These are phyloP conservation scores for Phyllosticta citriasiana DNA, from an alignment of 2,329 filamentous ascomycete genomes.

Conservation along the genomic window DNA sequence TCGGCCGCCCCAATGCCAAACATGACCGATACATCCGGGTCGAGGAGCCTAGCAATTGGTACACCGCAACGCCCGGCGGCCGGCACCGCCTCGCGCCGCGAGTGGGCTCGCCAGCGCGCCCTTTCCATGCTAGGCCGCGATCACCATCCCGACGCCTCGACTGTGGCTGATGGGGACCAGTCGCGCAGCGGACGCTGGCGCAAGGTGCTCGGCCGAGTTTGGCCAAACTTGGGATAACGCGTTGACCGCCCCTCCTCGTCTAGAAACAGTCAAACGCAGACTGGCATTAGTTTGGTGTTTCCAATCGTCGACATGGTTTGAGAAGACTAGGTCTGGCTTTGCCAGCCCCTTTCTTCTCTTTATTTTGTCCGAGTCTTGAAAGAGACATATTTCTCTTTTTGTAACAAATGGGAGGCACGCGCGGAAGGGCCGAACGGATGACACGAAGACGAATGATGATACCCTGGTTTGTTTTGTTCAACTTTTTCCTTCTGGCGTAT, in stretches of 20 bases:
- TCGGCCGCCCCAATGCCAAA: conserved; percentile 4
- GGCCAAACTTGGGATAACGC: conserved; percentile 20
- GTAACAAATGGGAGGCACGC: not conserved
- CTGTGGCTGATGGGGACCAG: conserved; percentile 19
- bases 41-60: conserved; percentile 6
- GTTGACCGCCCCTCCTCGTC: not conserved
- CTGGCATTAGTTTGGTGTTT: not conserved
- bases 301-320: too few relatives aligned
- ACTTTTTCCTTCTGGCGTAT: not conserved
- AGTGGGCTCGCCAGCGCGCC: conserved; percentile 38
- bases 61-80: conserved; percentile 1
- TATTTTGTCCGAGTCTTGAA: too few relatives aligned
- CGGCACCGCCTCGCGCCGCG: conserved; percentile 22
- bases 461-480: not conserved
- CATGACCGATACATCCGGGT: conserved; percentile 12
- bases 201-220: conserved; percentile 22
- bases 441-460: not conserved
- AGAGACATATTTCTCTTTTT: not conserved
- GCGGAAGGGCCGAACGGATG: not conserved
- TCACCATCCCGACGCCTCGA: conserved; percentile 13
- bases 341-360: too few relatives aligned
- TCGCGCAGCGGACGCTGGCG: conserved; percentile 17
- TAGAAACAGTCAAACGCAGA: not conserved
- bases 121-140: conserved; percentile 32
- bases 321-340: too few relatives aligned